Evolutionary conservation across 2,329 filamentous ascomycete genomes (phyloP), one percentile per base, ranked within the genome.

Genomic region (Fusarium tuaranense): DNA sequence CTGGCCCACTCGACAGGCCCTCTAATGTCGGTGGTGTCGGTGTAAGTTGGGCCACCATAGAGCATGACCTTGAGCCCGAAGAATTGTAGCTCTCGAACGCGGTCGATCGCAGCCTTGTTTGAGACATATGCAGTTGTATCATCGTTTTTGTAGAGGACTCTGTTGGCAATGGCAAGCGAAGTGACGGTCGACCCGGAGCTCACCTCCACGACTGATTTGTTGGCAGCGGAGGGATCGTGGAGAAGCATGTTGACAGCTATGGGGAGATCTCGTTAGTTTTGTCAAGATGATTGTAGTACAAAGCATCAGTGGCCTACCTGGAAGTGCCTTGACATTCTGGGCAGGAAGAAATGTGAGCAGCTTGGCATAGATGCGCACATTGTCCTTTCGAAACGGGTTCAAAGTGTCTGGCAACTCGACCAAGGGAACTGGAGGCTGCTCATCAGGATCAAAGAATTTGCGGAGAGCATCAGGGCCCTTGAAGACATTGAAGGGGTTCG

Each of bases 241-340:
- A 60, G 57, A 18, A 60, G 57, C 57, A 60, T 60, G 22, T 60
- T 60, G 57, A 60, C 57, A 27, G 57, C 57, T 55, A 20, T 16
- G 12, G 12, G 25, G 12, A 32, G 27, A n/a, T 9, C 7, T 20
- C 4, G 18, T 55, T 20, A 55, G 46, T 8, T 4, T 48, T 18
- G 2, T 18, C 5, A 13, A 9, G 22, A 9, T 48, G 22, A 14
- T 5, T 10, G 7, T 27, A 48, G 44, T 25, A 10, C 2, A 7
- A 8, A 14, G 20, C 20, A 48, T 12, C 6, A 13, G 27, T 16
- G 12, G 4, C 34, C 7, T 60, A 60, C 57, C 57, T 60, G 57
- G 57, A 27, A 60, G 34, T 20, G 57, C 57, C 22, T 60, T 60
- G 36, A 60, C 57, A 41, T 60, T 60, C 36, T 60, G 57, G 8